Conservation (phyloP, 1,139 yeast genomes). For the Yamadazyma jaroonii region DNA sequence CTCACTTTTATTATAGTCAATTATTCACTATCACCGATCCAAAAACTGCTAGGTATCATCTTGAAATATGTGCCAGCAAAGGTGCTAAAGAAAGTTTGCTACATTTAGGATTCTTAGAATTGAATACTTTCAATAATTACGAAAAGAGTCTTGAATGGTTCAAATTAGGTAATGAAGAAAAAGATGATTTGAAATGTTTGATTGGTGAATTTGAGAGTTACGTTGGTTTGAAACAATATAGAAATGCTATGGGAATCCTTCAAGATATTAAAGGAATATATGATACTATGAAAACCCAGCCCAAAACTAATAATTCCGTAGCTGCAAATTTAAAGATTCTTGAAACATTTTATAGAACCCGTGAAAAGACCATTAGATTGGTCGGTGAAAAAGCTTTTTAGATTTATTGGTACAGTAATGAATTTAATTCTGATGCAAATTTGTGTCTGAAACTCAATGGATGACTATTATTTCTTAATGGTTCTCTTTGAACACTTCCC, state of each 20-base stretch:
- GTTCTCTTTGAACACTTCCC: conserved; percentile 11
- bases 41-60: conserved; percentile 58
- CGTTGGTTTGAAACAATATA: conserved; percentile 24
- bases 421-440: conserved; percentile 23
- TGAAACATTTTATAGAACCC: conserved; percentile 29
- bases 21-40: conserved; percentile 59
- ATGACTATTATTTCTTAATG: conserved; percentile 26
- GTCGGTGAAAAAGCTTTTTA: conserved; percentile 7
- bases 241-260: conserved; percentile 26
- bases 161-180: conserved; percentile 67
- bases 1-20: conserved; percentile 79
- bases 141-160: conserved; percentile 78
- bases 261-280: conserved; percentile 23
- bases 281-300: conserved; percentile 18
- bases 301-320: conserved; percentile 18
- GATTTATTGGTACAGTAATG: conserved; percentile 7
- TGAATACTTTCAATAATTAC: conserved; percentile 59
- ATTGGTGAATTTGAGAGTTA: conserved; percentile 72
- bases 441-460: conserved; percentile 35
- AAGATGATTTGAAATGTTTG: conserved; percentile 56
- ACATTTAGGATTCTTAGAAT: conserved; percentile 73
- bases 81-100: conserved; percentile 78
- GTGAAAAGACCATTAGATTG: conserved; percentile 21
- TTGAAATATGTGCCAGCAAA: conserved; percentile 71
- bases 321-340: conserved; percentile 24